Evolutionary conservation across 495 filamentous ascomycete species (phyloP).

Genomic region (Aspergillus asperescens): DNA sequence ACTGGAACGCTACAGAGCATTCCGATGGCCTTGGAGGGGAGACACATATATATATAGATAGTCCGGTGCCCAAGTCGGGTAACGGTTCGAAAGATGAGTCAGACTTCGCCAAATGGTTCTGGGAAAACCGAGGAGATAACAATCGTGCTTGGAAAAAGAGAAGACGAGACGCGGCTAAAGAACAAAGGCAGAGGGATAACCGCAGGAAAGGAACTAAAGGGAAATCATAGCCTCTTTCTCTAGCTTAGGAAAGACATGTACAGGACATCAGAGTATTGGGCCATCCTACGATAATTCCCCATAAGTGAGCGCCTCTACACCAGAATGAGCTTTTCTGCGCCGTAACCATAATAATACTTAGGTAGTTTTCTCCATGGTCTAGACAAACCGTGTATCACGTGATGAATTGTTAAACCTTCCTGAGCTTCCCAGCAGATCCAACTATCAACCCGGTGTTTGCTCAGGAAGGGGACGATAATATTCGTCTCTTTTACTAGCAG

Average conservation of each 20-base stretch:
- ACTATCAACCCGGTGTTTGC: background rate
- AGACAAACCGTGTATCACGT: too few relatives aligned
- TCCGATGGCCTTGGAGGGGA: conserved; percentile 20
- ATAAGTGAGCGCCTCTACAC: background rate
- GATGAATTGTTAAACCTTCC: too few relatives aligned
- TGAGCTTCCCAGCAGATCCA: background rate
- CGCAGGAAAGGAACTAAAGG: conserved; percentile 52
- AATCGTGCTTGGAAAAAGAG: conserved; percentile 89
- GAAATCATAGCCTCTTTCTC: conserved; percentile 27
- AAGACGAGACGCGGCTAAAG: conserved; percentile 74
- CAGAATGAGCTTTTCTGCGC: background rate
- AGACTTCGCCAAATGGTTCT: conserved; percentile 87
- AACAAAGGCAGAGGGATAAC: conserved; percentile 82
- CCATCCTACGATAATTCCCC: background rate
- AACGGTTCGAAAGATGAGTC: conserved; percentile 43
- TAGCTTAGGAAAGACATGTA: background rate
- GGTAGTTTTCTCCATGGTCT: too few relatives aligned
- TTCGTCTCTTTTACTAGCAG: background rate
- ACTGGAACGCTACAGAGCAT: conserved; percentile 24
- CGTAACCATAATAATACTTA: too few relatives aligned
- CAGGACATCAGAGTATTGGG: background rate
- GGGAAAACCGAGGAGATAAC: conserved; percentile 80
- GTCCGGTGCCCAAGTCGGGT: conserved; percentile 31
- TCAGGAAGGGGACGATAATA: background rate
- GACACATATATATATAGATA: conserved; percentile 26